These are phyloP conservation scores for Hanseniaspora lachancei DNA, from an alignment of 805 yeast genomes.

Conservation along the genomic window DNA sequence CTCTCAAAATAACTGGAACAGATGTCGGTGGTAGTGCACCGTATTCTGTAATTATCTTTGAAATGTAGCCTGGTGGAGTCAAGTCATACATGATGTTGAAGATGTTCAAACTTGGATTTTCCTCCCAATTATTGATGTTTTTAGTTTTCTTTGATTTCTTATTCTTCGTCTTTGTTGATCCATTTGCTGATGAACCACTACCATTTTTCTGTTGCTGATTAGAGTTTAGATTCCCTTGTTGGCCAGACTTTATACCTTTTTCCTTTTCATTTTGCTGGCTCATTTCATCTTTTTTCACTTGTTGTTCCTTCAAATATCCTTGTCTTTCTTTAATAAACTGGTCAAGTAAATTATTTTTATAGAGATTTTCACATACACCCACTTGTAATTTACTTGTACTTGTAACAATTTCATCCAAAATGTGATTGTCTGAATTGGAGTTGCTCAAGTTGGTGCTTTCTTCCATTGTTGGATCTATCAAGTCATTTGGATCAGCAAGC, in stretches of 20 bases:
- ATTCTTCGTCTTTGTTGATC: constrained; percentile 19
- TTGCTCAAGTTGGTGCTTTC: constrained; percentile 20
- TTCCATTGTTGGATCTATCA: constrained; percentile 42
- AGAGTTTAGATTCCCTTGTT: not conserved
- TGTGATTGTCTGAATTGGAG: constrained; percentile 1
- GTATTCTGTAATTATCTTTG: constrained; percentile 88
- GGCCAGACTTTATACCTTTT: constrained; percentile 21
- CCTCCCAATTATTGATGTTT: constrained; percentile 52
- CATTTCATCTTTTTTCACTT: constrained; percentile 21
- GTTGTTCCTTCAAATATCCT: constrained; percentile 13
- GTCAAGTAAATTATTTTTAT: constrained; percentile 48
- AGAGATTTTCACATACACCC: constrained; percentile 6
- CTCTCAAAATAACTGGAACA: constrained; percentile 91
- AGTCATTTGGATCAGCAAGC: constrained; percentile 65
- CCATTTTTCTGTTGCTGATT: constrained; percentile 19
- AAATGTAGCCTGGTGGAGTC: constrained; percentile 86
- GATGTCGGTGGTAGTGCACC: constrained; percentile 97
- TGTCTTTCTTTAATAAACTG: constrained; percentile 38
- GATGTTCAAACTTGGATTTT: constrained; percentile 49
- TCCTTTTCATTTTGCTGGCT: constrained; percentile 20
- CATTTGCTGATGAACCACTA: constrained; percentile 14
- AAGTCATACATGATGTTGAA: constrained; percentile 83
- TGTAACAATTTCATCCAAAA: not conserved
- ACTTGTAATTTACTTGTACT: not conserved
- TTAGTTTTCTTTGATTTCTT: constrained; percentile 27